Evolutionary conservation across 2,329 filamentous ascomycete species (phyloP).

Genomic region (Orbilia quercus): DNA sequence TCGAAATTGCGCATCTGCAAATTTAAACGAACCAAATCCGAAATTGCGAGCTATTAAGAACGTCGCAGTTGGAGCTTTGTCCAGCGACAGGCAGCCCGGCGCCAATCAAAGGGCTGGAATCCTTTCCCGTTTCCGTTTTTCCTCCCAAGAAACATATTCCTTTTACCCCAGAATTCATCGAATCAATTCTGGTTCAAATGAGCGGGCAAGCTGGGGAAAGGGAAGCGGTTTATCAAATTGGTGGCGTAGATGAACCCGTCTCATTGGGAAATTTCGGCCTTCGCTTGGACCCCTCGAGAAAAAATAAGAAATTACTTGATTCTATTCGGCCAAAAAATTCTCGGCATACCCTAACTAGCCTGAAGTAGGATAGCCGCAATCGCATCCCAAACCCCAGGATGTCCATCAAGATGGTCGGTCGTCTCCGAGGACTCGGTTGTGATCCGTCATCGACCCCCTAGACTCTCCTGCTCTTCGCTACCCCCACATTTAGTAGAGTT

Average conservation of each 20-base stretch:
- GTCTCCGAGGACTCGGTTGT: conserved; percentile 52
- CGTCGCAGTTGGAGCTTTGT: background rate
- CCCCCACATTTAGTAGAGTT: conserved; percentile 39
- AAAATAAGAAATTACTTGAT: conserved; percentile 54
- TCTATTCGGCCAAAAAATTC: conserved; percentile 28
- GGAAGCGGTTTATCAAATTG: conserved; percentile 51
- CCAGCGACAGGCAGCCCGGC: background rate
- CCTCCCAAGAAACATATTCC: conserved; percentile 29
- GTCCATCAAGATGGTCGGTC: conserved; percentile 36
- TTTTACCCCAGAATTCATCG: conserved; percentile 51
- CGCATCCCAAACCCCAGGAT: conserved; percentile 30
- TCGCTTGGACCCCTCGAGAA: conserved; percentile 41
- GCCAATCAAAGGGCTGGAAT: conserved; percentile 42
- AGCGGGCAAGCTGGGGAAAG: conserved; percentile 33
- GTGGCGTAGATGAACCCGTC: conserved; percentile 39
- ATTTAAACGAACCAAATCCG: background rate
- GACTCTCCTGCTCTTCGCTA: background rate
- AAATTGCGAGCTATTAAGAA: background rate
- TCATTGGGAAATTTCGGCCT: conserved; percentile 40
- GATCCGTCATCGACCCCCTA: conserved; percentile 39
- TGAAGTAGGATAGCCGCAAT: conserved; percentile 40
- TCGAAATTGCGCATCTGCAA: conserved; percentile 30
- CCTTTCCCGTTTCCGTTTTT: conserved; percentile 25
- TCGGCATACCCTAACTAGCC: conserved; percentile 9
- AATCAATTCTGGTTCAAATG: conserved; percentile 41